These are phyloP conservation scores for Ophiostoma fasciatum DNA, from an alignment of 2,329 filamentous ascomycete genomes.

Conservation along the genomic window DNA sequence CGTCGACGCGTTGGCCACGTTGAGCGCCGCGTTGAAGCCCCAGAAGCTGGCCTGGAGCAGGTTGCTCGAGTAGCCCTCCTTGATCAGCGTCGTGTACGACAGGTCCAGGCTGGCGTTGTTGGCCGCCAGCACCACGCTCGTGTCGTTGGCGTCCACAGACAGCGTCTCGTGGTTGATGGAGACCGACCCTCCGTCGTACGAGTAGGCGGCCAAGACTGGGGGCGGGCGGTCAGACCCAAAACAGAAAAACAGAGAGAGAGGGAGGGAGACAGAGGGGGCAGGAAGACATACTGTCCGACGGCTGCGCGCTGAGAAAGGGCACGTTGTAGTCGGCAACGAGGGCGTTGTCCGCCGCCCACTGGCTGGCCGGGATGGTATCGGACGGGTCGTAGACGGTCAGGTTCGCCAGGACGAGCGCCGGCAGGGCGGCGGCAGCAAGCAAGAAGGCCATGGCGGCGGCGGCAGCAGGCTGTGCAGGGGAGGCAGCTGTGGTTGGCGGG, in stretches of 20 bases:
- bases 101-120: not conserved
- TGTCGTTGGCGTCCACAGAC: slow-evolving; percentile 4
- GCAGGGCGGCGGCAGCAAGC: too few species aligned
- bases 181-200: not conserved
- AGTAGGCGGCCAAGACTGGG: not conserved
- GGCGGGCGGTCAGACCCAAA: not conserved
- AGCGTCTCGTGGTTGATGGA: not conserved
- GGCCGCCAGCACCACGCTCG: slow-evolving; percentile 1
- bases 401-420: not conserved
- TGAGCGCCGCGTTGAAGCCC: slow-evolving; percentile 7
- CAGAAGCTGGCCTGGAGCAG: slow-evolving; percentile 5
- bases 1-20: slow-evolving; percentile 7
- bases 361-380: slow-evolving; percentile 1
- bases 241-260: too few species aligned
- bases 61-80: slow-evolving; percentile 5
- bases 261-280: too few species aligned
- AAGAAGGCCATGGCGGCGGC: too few species aligned
- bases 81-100: not conserved
- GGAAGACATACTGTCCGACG: slow-evolving; percentile 1
- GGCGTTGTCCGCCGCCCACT: slow-evolving; percentile 5
- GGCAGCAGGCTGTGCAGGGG: too few species aligned
- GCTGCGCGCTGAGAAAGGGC: slow-evolving; percentile 3
- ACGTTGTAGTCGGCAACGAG: slow-evolving; percentile 5
- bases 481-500: too few species aligned
- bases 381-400: slow-evolving; percentile 2